These are phyloP conservation scores for Tripterygium wilfordii DNA, from an alignment of 177 flowering plant species.

Conservation along the genomic window DNA sequence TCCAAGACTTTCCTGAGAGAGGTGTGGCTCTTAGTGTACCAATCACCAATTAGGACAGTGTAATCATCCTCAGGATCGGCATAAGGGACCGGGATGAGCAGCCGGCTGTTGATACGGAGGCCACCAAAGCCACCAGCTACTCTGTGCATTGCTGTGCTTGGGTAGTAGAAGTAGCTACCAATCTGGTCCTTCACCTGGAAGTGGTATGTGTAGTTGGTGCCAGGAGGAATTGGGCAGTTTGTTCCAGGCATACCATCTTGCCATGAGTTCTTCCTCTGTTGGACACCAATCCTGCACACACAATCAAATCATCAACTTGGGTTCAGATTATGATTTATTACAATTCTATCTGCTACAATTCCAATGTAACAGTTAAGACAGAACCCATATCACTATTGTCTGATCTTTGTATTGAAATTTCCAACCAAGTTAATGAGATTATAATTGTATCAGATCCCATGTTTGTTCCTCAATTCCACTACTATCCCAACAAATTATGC, in stretches of 20 bases:
- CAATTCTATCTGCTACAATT: too few species aligned
- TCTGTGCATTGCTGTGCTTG: slow-evolving; percentile 30
- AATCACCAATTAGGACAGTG: slow-evolving; percentile 44
- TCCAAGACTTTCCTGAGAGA: slow-evolving; percentile 31
- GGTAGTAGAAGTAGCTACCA: slow-evolving; percentile 36
- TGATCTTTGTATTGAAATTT: too few species aligned
- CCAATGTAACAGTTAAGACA: too few species aligned
- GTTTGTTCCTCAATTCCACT: too few species aligned
- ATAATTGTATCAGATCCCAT: too few species aligned
- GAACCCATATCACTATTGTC: too few species aligned
- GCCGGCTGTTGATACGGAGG: slow-evolving; percentile 36
- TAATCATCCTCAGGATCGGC: slow-evolving; percentile 36
- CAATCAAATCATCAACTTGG: not conserved
- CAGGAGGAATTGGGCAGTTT: slow-evolving; percentile 28
- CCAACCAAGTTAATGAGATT: too few species aligned
- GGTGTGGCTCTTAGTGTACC: slow-evolving; percentile 47
- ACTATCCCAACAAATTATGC: too few species aligned
- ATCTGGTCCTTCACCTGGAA: slow-evolving; percentile 38
- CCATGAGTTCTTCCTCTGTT: slow-evolving; percentile 32
- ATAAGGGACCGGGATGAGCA: slow-evolving; percentile 50
- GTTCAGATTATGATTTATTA: not conserved
- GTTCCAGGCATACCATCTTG: slow-evolving; percentile 28
- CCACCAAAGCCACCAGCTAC: slow-evolving; percentile 40
- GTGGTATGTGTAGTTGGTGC: slow-evolving; percentile 26
- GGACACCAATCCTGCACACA: slow-evolving; percentile 21